A percentile compares a stretch with the other conserved stretches of the same genome.
phyloP scores from a whole-genome alignment of 2,329 filamentous ascomycete genomes.

The Ceratocystis lukuohia region DNA sequence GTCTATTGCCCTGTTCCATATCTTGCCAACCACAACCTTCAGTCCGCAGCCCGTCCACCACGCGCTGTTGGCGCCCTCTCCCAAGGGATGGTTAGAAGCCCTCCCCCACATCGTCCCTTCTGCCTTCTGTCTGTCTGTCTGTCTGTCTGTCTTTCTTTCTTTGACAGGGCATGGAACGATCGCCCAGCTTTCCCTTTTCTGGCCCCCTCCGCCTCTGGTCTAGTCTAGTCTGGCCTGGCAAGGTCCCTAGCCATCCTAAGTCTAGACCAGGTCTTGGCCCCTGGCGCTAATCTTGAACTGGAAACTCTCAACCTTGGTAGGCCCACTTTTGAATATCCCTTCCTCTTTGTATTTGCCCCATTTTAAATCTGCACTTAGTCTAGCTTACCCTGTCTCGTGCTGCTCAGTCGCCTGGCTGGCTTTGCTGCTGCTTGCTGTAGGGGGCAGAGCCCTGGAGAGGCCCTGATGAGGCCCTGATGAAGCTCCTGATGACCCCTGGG shows the following conservation, averaged over 20 bases:
- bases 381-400: no score
- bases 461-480: background rate
- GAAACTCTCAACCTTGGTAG: background rate
- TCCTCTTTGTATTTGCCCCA: background rate
- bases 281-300: constrained; percentile 16
- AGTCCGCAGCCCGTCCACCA: background rate
- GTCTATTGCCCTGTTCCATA: constrained; percentile 5
- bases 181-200: background rate
- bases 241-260: background rate
- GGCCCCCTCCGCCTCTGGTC: background rate
- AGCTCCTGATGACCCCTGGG: background rate
- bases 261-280: background rate
- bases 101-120: background rate
- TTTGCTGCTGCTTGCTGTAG: background rate
- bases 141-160: background rate
- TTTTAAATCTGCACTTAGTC: no score
- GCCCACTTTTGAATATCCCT: background rate
- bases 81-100: background rate
- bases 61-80: background rate
- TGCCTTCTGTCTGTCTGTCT: background rate
- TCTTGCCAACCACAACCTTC: background rate
- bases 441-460: background rate
- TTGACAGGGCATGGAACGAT: constrained; percentile 5
- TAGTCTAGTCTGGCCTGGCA: background rate
- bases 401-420: background rate